phyloP scores from a whole-genome alignment of 345 rosid genomes.

The Populus nigra region DNA sequence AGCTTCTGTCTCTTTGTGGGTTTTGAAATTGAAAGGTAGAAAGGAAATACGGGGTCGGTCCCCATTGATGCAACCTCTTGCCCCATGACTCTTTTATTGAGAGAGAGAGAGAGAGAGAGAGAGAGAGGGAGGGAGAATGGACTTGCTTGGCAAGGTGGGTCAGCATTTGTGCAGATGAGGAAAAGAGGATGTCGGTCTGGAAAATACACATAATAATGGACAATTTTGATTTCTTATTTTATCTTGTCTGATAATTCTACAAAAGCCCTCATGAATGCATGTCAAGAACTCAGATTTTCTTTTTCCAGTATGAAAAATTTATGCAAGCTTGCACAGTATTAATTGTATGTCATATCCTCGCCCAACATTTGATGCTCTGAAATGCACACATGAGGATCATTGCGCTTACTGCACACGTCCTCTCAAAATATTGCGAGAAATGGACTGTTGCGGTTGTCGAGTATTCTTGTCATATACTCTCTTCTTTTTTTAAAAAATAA shows the following conservation, averaged over 20 bases:
- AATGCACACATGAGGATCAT: not conserved
- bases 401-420: not conserved
- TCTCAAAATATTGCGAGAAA: not conserved
- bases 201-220: not conserved
- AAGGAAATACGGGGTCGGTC: conserved; percentile 14
- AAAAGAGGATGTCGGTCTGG: not conserved
- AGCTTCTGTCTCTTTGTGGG: not conserved
- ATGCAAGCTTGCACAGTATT: not conserved
- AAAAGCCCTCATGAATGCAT: not conserved
- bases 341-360: not conserved
- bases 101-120: not conserved
- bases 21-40: not conserved
- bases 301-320: not conserved
- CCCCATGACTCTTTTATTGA: conserved; percentile 12
- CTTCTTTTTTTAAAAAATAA: too few species aligned
- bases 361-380: not conserved
- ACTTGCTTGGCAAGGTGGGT: conserved; percentile 2
- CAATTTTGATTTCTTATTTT: not conserved
- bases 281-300: not conserved
- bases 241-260: not conserved
- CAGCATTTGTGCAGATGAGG: not conserved
- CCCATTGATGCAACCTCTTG: conserved; percentile 33
- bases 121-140: not conserved
- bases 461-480: too few species aligned
- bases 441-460: not conserved